Base-by-base conservation (phyloP, 2,329 filamentous ascomycete genomes). In the Esteya vermicola region DNA sequence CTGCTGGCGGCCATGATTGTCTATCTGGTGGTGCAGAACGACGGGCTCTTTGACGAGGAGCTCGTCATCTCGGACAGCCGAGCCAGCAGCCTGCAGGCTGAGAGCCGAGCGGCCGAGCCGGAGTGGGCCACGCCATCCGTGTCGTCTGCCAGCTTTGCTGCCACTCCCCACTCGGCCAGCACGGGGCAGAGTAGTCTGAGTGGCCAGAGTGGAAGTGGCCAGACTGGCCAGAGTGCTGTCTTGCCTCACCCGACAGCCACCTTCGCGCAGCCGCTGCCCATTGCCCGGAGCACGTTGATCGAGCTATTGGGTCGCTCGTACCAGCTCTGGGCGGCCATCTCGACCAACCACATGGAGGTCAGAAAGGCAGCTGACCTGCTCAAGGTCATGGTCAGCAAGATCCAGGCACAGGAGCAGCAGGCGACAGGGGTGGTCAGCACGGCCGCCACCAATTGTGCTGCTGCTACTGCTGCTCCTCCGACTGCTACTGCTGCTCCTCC, bases 1-100 rank as follows among this genome's bases (percentile, higher is more conserved):
- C 56, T 80, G 38, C 62, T 79, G 3, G 73, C 74, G 0, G 66
- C 70, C 40, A 74, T 75, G 64, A 64, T 79, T 13, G 50, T 80
- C 4, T 78, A 71, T 45, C 56, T 79, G 16, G 55, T 67, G 16
- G 51, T 67, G 20, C 62, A 65, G 45, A 65, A 62, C 49, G 57
- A 61, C 18, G 52, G 52, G 30, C 21, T 40, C 18, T 47, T 48
- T 22, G 40, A 36, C 20, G 22, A 27, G 22, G 46, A 48, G 40
- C 46, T 48, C 16, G 4, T 47, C 25, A 23, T 31, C 16, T 22
- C 16, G 25, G 19, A 33, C 40, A 65, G 64, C 23, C 18, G 19
- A 28, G 18, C 18, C 22, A 4, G 13, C 9, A n/a, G 23, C 7
- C 34, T 16, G 28, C 34, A 2, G 21, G 21, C 34, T 19, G 13